Evolutionary conservation across 1,139 yeast species (phyloP), one percentile per base, ranked within the genome.

Genomic region (Pichia sp.): DNA sequence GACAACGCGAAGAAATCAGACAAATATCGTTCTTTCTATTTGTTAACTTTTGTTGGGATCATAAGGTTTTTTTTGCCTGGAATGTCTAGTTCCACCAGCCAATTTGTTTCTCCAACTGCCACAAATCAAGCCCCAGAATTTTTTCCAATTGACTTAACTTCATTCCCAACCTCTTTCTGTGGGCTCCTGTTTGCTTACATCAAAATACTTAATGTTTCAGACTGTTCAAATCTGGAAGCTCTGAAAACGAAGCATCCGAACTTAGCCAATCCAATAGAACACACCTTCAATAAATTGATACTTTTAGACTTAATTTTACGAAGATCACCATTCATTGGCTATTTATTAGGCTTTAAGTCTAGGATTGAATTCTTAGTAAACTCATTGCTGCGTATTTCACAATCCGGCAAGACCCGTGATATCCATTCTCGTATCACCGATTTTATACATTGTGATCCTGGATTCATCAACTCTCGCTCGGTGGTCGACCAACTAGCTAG

Each of bases 291-390:
- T 42, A 55, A 50, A 32, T 44, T 58, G 5, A 42, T 55, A 6
- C 16, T 58, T 19, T 29, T 57, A 11, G 43, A 47, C 29, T 50
- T 58, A 13, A 45, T 57, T 10, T n/a, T 43, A 3, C 19, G n/a
- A 1, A 58, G 52, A 41, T 53, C 32, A 3, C 59, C 61, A 10
- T 29, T 53, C n/a, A 10, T 58, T 34, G 55, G 55, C 29, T 40
- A 47, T 16, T 10, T 51, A 3, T 30, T 54, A 13, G 57, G 57
- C 7, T 49, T 51, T 8, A 36, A 51, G 19, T 16, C 45, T 15
- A 51, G 41, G 50, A 50, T 54, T 23, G 26, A 41, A 23, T 31
- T 13, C 23, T 47, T 54, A 31, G 38, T 38, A 10, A 43, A 45
- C 26, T 49, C 47, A 38, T 44, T 54, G n/a, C 36, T 54, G 8